phyloP scores from a whole-genome alignment of 148 eudicot species.

The Selenicereus undatus region DNA sequence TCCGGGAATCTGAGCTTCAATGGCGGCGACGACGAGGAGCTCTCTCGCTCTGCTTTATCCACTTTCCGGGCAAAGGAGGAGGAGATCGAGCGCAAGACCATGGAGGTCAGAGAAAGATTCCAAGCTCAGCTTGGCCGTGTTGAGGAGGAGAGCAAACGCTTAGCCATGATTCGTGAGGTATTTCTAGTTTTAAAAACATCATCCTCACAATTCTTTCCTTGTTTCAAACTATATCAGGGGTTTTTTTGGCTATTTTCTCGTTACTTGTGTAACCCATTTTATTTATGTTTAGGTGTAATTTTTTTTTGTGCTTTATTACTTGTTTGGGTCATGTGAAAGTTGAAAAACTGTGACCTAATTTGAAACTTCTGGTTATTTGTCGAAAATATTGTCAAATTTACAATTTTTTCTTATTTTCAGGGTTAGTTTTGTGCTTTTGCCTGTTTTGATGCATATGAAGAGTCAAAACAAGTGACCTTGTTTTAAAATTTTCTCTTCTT shows the following conservation, averaged over 20 bases:
- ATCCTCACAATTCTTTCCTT: neutral
- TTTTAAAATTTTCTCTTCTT: neutral
- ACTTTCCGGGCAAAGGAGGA: constrained; percentile 41
- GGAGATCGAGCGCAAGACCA: constrained; percentile 84
- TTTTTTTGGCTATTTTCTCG: neutral
- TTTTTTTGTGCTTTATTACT: no score
- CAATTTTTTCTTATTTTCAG: neutral
- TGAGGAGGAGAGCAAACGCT: constrained; percentile 76
- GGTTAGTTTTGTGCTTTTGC: neutral
- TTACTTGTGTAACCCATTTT: neutral
- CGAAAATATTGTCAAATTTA: neutral
- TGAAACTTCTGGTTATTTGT: neutral
- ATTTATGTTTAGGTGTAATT: neutral
- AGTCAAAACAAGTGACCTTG: neutral
- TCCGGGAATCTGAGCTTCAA: constrained; percentile 54
- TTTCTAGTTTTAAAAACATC: neutral
- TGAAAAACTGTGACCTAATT: neutral
- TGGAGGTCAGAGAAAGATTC: constrained; percentile 79
- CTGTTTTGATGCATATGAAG: neutral
- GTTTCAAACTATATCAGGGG: neutral
- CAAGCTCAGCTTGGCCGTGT: constrained; percentile 78
- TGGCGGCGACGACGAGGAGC: constrained; percentile 48
- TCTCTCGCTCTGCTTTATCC: constrained; percentile 28
- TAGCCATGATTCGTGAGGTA: constrained; percentile 82
- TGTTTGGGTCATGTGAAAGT: no score